Evolutionary conservation across 2,329 filamentous ascomycete species (phyloP).

Genomic region (Fusarium pseudoanthophilum): DNA sequence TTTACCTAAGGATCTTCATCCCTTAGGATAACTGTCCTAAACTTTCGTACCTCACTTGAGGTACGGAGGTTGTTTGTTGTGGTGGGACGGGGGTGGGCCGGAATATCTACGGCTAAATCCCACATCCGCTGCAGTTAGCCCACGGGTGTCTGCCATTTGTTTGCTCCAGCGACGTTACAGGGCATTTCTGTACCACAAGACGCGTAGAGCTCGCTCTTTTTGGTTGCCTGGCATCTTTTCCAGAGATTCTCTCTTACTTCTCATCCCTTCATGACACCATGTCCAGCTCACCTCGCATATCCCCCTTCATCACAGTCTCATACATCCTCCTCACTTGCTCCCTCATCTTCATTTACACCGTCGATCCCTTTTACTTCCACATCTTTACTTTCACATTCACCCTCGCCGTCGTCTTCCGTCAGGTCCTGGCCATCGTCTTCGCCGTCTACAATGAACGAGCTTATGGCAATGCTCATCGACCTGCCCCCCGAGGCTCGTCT

Average conservation of each 20-base stretch:
- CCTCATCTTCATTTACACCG: not conserved
- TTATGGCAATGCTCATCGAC: not conserved
- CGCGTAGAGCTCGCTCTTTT: fast-evolving
- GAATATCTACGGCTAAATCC: not conserved
- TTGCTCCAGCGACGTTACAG: not conserved
- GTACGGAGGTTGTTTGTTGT: not conserved
- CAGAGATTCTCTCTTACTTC: not conserved
- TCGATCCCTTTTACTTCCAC: not conserved
- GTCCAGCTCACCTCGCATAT: not conserved
- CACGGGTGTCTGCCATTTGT: not conserved
- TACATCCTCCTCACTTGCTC: not conserved
- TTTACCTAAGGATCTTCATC: fast-evolving
- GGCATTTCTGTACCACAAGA: not conserved
- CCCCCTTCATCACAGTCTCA: not conserved
- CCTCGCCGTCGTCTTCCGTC: not conserved
- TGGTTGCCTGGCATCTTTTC: not conserved
- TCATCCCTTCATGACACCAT: fast-evolving
- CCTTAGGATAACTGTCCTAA: fast-evolving
- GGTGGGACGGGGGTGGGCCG: not conserved
- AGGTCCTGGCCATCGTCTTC: not conserved
- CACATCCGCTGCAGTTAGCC: not conserved
- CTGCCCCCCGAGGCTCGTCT: fast-evolving
- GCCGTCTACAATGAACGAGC: not conserved
- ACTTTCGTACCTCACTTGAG: fast-evolving
- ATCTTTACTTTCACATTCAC: not conserved